A percentile compares a stretch with the other conserved stretches of the same genome.
phyloP scores from a whole-genome alignment of 73 alveolate species.

The Paramecium tetraurelia region DNA sequence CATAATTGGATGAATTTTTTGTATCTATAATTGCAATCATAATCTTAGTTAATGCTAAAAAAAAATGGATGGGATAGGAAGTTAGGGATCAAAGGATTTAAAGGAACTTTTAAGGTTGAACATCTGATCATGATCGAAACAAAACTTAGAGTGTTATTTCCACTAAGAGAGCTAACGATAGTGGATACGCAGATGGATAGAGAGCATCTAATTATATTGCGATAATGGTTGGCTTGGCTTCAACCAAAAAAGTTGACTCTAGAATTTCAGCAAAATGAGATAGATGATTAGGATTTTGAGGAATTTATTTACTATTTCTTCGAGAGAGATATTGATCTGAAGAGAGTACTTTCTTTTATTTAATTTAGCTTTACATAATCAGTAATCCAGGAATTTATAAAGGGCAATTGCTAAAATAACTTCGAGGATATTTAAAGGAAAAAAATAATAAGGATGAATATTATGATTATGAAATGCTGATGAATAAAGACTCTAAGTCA shows the following conservation, averaged over 20 bases:
- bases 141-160: not conserved
- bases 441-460: not conserved
- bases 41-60: not conserved
- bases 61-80: not conserved
- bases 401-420: not conserved
- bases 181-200: not conserved
- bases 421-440: not conserved
- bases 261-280: constrained; percentile 4
- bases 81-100: not conserved
- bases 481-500: not conserved
- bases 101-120: constrained; percentile 36
- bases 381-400: constrained; percentile 50
- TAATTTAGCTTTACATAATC: not conserved
- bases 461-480: not conserved
- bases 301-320: not conserved
- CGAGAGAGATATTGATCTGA: not conserved
- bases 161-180: not conserved
- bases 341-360: not conserved
- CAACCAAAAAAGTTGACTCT: not conserved
- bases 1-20: not conserved
- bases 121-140: not conserved
- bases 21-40: not conserved
- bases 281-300: not conserved
- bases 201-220: not conserved
- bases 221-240: not conserved